Conservation (phyloP, 305 asterid species). For the Solanum hybrid region DNA sequence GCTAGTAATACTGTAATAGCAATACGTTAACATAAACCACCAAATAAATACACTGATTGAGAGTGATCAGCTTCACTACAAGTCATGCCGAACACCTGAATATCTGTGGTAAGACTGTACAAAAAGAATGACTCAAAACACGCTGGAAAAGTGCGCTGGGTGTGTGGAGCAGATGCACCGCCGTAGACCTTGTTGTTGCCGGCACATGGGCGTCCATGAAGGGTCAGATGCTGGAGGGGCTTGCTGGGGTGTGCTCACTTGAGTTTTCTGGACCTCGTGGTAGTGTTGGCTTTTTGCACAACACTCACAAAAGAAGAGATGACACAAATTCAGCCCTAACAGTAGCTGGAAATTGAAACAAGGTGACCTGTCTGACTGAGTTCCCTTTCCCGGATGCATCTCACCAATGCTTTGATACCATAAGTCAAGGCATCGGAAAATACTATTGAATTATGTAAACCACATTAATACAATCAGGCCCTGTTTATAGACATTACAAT, state of each 20-base stretch:
- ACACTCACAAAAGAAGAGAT: neutral
- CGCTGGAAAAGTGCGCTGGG: neutral
- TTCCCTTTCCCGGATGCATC: neutral
- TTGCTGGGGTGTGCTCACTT: neutral
- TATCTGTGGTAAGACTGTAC: neutral
- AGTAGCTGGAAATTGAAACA: neutral
- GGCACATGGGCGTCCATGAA: neutral
- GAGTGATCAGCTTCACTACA: neutral
- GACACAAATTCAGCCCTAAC: neutral
- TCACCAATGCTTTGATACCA: neutral
- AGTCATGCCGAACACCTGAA: neutral
- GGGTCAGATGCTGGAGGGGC: neutral
- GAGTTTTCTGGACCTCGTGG: neutral
- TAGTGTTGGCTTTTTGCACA: neutral
- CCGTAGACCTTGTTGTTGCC: neutral
- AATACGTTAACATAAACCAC: neutral
- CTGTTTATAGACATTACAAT: neutral
- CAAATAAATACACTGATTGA: neutral
- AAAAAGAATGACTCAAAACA: neutral
- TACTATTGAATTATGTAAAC: neutral
- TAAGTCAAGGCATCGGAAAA: neutral
- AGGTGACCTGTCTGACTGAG: neutral
- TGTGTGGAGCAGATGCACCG: neutral
- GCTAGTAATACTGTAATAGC: neutral
- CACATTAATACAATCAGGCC: neutral